Evolutionary conservation across 192 early-diverging fungal species (phyloP).

Genomic region (Rhizoclosmatium globosum): DNA sequence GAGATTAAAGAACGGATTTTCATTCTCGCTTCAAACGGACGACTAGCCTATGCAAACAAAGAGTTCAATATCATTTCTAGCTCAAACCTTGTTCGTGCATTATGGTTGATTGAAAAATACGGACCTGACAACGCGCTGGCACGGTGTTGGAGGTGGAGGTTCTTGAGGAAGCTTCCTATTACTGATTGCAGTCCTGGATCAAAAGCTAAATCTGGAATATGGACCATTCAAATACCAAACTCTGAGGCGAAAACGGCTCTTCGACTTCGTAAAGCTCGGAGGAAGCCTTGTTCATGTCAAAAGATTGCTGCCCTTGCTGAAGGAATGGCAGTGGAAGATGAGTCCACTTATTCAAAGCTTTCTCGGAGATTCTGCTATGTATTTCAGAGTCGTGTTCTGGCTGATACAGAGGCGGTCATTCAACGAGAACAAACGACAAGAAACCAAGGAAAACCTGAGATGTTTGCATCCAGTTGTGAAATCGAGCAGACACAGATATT

Average conservation of each 20-base stretch:
- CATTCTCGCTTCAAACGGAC: slow-evolving; percentile 35
- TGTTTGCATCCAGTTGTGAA: not conserved
- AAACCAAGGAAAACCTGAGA: not conserved
- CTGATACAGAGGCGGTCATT: not conserved
- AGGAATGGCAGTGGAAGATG: not conserved
- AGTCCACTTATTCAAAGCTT: not conserved
- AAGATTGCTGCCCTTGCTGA: slow-evolving; percentile 9
- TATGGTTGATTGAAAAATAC: slow-evolving; percentile 40
- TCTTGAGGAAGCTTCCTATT: slow-evolving; percentile 29
- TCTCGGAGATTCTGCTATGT: not conserved
- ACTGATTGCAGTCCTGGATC: not conserved
- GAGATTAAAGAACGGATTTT: slow-evolving; percentile 41
- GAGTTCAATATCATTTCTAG: slow-evolving; percentile 30
- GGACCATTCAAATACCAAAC: not conserved
- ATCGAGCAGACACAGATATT: slow-evolving; percentile 35
- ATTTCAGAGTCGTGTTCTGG: not conserved
- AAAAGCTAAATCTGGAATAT: not conserved
- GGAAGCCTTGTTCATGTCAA: slow-evolving; percentile 25
- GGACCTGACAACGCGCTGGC: slow-evolving; percentile 32
- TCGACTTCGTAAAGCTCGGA: not conserved
- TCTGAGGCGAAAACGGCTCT: not conserved
- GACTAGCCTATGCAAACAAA: slow-evolving; percentile 35
- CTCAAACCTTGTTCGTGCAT: slow-evolving; percentile 34
- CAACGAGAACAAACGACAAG: not conserved
- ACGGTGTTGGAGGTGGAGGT: slow-evolving; percentile 44